A percentile compares a stretch with the other conserved stretches of the same genome.
Evolutionary conservation across 2,329 filamentous ascomycete species (phyloP).

Genomic region (Penicillium palitans): DNA sequence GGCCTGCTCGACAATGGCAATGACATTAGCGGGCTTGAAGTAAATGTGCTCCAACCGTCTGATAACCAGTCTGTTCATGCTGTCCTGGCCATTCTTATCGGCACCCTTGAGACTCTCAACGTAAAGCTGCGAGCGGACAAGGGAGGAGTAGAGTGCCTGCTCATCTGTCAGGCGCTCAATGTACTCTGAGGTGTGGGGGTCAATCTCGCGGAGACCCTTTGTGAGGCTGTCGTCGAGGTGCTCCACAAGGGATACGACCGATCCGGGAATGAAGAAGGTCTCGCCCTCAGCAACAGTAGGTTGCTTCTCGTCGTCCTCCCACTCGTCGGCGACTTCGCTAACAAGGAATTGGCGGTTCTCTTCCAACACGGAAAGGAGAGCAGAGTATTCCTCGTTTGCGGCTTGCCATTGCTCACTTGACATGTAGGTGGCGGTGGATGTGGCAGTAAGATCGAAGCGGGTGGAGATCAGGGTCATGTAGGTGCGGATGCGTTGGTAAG

Average conservation of each 20-base stretch:
- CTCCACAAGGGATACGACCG: constrained; percentile 91
- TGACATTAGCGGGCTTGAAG: constrained; percentile 95
- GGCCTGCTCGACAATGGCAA: constrained; percentile 91
- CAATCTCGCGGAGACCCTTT: constrained; percentile 93
- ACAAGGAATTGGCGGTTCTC: constrained; percentile 78
- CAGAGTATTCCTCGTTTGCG: constrained; percentile 80
- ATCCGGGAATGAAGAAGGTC: constrained; percentile 88
- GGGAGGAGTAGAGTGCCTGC: constrained; percentile 83
- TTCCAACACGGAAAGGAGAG: constrained; percentile 77
- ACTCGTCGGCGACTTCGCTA: constrained; percentile 90
- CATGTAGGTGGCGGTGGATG: constrained; percentile 74
- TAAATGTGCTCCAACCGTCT: constrained; percentile 95
- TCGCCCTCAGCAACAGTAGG: constrained; percentile 72
- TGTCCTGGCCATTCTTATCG: constrained; percentile 73
- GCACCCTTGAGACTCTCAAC: constrained; percentile 77
- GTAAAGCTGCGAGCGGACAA: constrained; percentile 86
- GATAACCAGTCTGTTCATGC: constrained; percentile 89
- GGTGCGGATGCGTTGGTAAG: constrained; percentile 92
- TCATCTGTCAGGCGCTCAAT: constrained; percentile 94
- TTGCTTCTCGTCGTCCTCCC: constrained; percentile 97
- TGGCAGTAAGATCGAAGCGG: constrained; percentile 86
- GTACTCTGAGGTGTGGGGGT: constrained; percentile 98
- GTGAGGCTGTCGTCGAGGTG: constrained; percentile 95
- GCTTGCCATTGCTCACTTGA: constrained; percentile 95
- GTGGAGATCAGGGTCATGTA: constrained; percentile 89